Evolutionary conservation across 306 rosid species (phyloP), one percentile per base, ranked within the genome.

Genomic region (Pyrus communis): DNA sequence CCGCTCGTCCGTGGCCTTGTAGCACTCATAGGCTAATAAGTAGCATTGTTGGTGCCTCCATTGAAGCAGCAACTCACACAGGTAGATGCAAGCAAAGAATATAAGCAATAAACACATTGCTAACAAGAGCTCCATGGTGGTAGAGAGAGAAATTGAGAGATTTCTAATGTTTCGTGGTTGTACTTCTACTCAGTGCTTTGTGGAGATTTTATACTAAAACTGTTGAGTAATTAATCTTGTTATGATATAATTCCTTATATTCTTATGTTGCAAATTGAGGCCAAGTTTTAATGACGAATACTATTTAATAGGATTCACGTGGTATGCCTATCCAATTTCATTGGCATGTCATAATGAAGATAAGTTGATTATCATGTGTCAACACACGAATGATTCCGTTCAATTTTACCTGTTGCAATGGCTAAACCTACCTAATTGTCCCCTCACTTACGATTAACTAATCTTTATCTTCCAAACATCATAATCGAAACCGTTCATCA

Each of bases 21-120:
- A 93, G 82, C 97, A 93, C 80, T 93, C 96, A 21, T 89, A 93
- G 33, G 89, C 96, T 77, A 91, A 51, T 91, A 91, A 82, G 81
- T 88, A 89, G 77, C 96, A 93, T 63, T 78, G 12, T 55, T 84
- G 86, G 57, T 78, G 80, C 76, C 92, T 81, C 65, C 88, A 79
- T 74, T 74, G 80, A 42, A 87, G 82, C 60, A 88, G 30, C 79
- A 80, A 13, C 55, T 77, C 89, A 18, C 17, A 75, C 40, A 89
- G 78, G 70, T 55, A 14, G 54, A 81, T 63, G 19, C 79, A 31
- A 55, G 83, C 86, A 78, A 75, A 89, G 0, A 84, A 30, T 5
- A 90, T 46, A 35, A 90, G 78, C 4, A 80, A 35, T 5, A 87
- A 23, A 81, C 59, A 67, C 58, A 87, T 62, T 31, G 55, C 75